Base-by-base conservation (phyloP, 78 protist species). In the Dictyostelium purpureum region DNA sequence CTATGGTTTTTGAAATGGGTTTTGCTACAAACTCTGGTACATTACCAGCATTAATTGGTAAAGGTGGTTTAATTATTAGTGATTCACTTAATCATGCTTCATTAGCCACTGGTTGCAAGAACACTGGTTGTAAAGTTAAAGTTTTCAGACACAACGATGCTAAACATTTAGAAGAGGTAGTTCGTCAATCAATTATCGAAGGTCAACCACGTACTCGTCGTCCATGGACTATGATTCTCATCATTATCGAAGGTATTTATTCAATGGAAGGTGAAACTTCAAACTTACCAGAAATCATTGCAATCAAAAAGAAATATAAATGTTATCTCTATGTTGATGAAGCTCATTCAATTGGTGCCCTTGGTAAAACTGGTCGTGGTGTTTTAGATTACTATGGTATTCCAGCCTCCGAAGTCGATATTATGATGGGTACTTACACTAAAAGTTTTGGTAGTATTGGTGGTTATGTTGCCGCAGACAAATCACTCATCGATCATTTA, bases 341-440 rank as follows among this genome's bases (percentile, higher is more conserved):
- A 93, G 99, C 99, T 1, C 99, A 99, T 79, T 94, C 98, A 24
- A 98, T 99, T 77, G 99, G 99, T 24, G 99, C 99, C 0, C 52
- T 99, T 14, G 99, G 99, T 4, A 49, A 38, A 12, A 77, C 81
- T 24, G 99, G 99, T 1, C 75, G 99, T 12, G 99, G 99, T 24
- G 96, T 98, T 9, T 78, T 97, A 16, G 99, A 98, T 47, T 81
- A 96, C 52, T 76, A 47, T 66, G 96, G 96, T 42, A 95, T 97
- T 16, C 85, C 80, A 54, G 77, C 99, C 6, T 6, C 2, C 6
- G 98, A 98, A 37, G 96, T 99, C 33, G 99, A 99, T 89, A 85
- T 99, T 19, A 89, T 98, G 78, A 99, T 99, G 99, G 99, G 99
- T 54, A 99, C 99, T 0, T 99, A 98, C 90, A 99, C 99, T 2